These are phyloP conservation scores for Mycosphaerelloides madeirae DNA, from an alignment of 2,329 filamentous ascomycete species.

Conservation along the genomic window DNA sequence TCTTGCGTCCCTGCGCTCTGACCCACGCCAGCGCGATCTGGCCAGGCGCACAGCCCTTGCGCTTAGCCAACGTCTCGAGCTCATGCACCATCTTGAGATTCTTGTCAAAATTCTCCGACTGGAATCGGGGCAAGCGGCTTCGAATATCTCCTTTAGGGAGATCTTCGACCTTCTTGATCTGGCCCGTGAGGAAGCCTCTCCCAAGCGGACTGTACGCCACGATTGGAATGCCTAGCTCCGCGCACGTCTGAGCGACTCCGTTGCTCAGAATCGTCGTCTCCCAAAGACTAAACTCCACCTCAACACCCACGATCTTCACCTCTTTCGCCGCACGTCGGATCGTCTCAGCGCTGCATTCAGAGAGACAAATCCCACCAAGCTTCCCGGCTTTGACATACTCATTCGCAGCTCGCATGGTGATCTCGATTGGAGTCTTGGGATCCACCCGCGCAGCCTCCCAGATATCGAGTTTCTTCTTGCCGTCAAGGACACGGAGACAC, in stretches of 20 bases:
- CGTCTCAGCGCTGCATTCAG: slow-evolving; percentile 42
- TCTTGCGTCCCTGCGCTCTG: slow-evolving; percentile 37
- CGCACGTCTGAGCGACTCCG: slow-evolving; percentile 53
- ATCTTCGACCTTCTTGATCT: slow-evolving; percentile 50
- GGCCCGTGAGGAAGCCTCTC: slow-evolving; percentile 54
- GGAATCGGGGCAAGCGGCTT: slow-evolving; percentile 53
- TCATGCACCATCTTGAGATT: slow-evolving; percentile 60
- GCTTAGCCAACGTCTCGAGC: slow-evolving; percentile 54
- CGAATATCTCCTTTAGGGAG: slow-evolving; percentile 51
- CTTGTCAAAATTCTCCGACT: slow-evolving; percentile 56
- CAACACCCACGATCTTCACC: slow-evolving; percentile 54
- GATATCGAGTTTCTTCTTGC: slow-evolving; percentile 47
- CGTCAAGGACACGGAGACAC: slow-evolving; percentile 41
- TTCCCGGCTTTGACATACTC: slow-evolving; percentile 37
- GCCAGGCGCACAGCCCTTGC: slow-evolving; percentile 49
- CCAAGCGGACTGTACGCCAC: slow-evolving; percentile 70
- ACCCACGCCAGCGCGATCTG: slow-evolving; percentile 51
- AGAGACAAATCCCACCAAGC: slow-evolving; percentile 44
- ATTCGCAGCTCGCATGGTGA: slow-evolving; percentile 41
- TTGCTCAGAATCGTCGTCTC: slow-evolving; percentile 54
- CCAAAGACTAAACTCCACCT: slow-evolving; percentile 58
- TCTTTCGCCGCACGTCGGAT: slow-evolving; percentile 49
- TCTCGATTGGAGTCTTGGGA: slow-evolving; percentile 41
- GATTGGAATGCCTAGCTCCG: slow-evolving; percentile 62
- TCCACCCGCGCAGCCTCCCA: slow-evolving; percentile 46